Percentiles rank a stretch among this genome's conserved stretches.
phyloP scores from a whole-genome alignment of 768 basidiomycete species.

The Amanita molliuscula region DNA sequence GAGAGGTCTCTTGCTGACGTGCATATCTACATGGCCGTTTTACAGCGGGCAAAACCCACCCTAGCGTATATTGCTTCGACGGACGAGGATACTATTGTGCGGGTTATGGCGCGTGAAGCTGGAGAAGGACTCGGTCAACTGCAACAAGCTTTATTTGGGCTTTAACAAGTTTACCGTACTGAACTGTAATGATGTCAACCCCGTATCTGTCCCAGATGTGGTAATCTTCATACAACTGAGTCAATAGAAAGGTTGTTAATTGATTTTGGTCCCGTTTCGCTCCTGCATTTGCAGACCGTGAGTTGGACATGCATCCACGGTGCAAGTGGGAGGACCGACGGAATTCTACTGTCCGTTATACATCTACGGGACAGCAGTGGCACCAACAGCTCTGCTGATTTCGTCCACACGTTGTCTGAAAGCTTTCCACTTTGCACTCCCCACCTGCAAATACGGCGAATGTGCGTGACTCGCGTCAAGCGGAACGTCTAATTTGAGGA shows the following conservation, averaged over 20 bases:
- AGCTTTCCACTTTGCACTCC: slow-evolving; percentile 55
- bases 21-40: slow-evolving; percentile 23
- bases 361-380: slow-evolving; percentile 5
- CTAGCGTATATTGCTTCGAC: slow-evolving; percentile 59
- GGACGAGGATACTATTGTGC: slow-evolving; percentile 63
- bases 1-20: slow-evolving; percentile 21
- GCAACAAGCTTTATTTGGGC: slow-evolving; percentile 32
- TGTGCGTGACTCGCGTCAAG: slow-evolving; percentile 40
- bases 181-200: slow-evolving; percentile 32
- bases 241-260: slow-evolving; percentile 64
- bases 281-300: slow-evolving; percentile 12
- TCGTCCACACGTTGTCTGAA: slow-evolving; percentile 70
- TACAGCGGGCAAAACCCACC: slow-evolving; percentile 46
- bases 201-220: slow-evolving; percentile 91
- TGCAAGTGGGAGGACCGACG: slow-evolving; percentile 2
- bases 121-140: slow-evolving; percentile 43
- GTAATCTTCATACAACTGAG: slow-evolving; percentile 59
- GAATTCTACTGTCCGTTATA: not conserved
- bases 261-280: slow-evolving; percentile 41
- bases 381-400: slow-evolving; percentile 47
- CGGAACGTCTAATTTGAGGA: slow-evolving; percentile 54
- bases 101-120: slow-evolving; percentile 70
- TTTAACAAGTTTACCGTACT: slow-evolving; percentile 12
- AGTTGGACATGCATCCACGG: slow-evolving; percentile 8
- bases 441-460: slow-evolving; percentile 45